Conservation (phyloP, 345 rosid genomes). For the Pugionium cornutum region DNA sequence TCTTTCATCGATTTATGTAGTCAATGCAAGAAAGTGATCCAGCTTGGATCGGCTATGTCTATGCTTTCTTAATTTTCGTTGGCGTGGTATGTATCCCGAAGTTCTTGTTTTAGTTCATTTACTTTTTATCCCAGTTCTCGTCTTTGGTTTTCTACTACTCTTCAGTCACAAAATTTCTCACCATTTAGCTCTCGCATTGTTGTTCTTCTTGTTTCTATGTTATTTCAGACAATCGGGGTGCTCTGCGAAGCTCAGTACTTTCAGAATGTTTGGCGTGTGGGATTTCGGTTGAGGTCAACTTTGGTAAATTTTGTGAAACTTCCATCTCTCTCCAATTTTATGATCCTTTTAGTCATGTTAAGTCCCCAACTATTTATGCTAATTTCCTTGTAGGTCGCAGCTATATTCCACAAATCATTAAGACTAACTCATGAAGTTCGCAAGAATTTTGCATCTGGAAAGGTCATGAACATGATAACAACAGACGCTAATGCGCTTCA, state of each 20-base stretch:
- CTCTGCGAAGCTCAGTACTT: conserved; percentile 78
- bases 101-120: neutral
- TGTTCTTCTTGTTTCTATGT: conserved; percentile 14
- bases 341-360: conserved; percentile 24
- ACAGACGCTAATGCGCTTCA: conserved; percentile 92
- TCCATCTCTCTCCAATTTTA: neutral
- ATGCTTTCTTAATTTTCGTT: conserved; percentile 77
- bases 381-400: conserved; percentile 63
- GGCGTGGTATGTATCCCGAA: conserved; percentile 65
- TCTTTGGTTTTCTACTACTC: conserved; percentile 1
- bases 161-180: neutral
- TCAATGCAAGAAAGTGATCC: conserved; percentile 94
- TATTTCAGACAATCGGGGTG: conserved; percentile 68
- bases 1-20: conserved; percentile 46
- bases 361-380: conserved; percentile 25
- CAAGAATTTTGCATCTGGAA: conserved; percentile 81
- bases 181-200: conserved; percentile 21
- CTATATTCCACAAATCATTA: conserved; percentile 83
- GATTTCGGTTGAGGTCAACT: conserved; percentile 86
- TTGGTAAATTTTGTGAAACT: conserved; percentile 52
- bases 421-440: conserved; percentile 87
- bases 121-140: neutral
- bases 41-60: conserved; percentile 80
- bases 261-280: conserved; percentile 85
- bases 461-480: conserved; percentile 92